Evolutionary conservation across 306 rosid genomes (phyloP), one percentile per base, ranked within the genome.

Genomic region (Canavalia ensiformis): DNA sequence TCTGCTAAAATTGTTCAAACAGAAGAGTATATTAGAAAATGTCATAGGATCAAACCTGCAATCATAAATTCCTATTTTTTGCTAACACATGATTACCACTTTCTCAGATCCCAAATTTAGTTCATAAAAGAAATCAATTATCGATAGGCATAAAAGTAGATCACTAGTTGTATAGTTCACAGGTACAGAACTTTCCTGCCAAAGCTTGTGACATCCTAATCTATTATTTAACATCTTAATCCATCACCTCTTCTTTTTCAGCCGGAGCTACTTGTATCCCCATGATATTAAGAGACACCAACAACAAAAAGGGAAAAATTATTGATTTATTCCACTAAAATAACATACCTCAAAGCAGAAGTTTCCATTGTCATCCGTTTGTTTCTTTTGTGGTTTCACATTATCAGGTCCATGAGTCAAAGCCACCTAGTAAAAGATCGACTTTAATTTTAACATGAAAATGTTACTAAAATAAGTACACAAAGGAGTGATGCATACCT

Each of bases 401-500:
- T 89, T 96, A 81, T 90, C 97, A 77, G 99, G 98, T 79, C 99
- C 98, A 87, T 92, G 99, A 81, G 99, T 96, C 97, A 96, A 84
- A 87, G 97, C 98, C 79, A 96, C 97, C 99, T 96, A 78, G 42
- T 47, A 81, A 72, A 51, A 82, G 44, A 45, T 71, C 67, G 58
- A 76, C 39, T 55, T 80, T 80, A 55, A 66, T 46, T 72, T 82
- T 13, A 51, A 58, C 46, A 82, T 59, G 51, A 76, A 82, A 57
- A 44, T 62, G 31, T 56, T 50, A 66, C 78, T 70, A 71, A 78
- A 55, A 39, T 76, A 72, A 52, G 10, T 68, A 82, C 54, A 82
- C 30, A 28, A 77, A 58, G 68, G 50, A 41, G 4, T 51, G 34
- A 47, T 13, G 80, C 59, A 69, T 90, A 90, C 99, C 99, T 91